A percentile compares a stretch with the other conserved stretches of the same genome.
phyloP scores from a whole-genome alignment of 2,329 filamentous ascomycete genomes.

The Dissoconium aciculare region DNA sequence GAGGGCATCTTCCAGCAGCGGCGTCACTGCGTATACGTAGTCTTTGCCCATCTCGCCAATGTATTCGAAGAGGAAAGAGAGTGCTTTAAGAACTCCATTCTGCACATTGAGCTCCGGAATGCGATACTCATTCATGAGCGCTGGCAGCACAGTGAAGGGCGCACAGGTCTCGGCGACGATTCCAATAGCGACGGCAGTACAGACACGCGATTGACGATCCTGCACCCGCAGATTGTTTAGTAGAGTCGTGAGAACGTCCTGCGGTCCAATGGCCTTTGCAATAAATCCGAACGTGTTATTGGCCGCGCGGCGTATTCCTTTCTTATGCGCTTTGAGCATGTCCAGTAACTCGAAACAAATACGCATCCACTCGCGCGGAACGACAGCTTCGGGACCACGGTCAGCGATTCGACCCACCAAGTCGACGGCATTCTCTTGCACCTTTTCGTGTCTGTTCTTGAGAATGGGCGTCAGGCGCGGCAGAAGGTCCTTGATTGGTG shows the following conservation, averaged over 20 bases:
- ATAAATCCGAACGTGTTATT: constrained; percentile 99
- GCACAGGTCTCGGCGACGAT: constrained; percentile 98
- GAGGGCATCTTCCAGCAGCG: constrained; percentile 85
- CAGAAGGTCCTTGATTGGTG: constrained; percentile 88
- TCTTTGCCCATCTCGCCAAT: constrained; percentile 99
- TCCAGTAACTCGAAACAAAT: constrained; percentile 98
- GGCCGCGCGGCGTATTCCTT: constrained; percentile 91
- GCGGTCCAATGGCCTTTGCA: constrained; percentile 93
- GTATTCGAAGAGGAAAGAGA: constrained; percentile 97
- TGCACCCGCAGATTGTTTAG: constrained; percentile 95
- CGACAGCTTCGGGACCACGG: constrained; percentile 88
- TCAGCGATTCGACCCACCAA: constrained; percentile 95
- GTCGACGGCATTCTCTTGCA: constrained; percentile 98
- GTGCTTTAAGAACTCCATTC: constrained; percentile 91
- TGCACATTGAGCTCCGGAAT: constrained; percentile 97
- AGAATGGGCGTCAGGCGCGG: constrained; percentile 95
- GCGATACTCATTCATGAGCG: constrained; percentile 97
- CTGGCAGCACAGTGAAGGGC: constrained; percentile 94
- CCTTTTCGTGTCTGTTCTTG: constrained; percentile 95
- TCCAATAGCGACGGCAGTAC: constrained; percentile 94
- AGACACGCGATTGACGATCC: constrained; percentile 94
- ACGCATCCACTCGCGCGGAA: constrained; percentile 97
- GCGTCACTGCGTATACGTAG: constrained; percentile 96
- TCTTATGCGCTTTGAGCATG: constrained; percentile 99
- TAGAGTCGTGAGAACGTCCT: constrained; percentile 88